Base-by-base conservation (phyloP, 352 stramenopile genomes). In the Globisporangium mamillatum region DNA sequence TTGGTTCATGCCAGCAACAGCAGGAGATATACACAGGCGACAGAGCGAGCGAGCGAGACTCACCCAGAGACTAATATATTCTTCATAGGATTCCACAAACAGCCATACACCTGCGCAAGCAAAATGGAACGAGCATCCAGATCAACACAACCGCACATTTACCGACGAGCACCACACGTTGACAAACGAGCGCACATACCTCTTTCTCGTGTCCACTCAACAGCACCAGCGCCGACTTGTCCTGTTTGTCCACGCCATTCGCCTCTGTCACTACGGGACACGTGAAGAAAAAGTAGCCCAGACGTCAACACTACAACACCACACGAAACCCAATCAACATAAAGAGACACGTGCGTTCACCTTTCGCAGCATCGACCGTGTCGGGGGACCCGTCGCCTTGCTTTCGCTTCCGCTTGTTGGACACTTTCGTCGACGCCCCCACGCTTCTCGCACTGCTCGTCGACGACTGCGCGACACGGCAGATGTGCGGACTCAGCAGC, bases 31-130 rank as follows among this genome's bases (percentile, higher is more conserved):
- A 56, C 5, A 56, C 5, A 12, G 10, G 10, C 7, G 16, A 6
- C 0, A n/a, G 1, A 66, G 46, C 9, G 14, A 25, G 18, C 8
- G 1, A 38, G 0, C 29, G 14, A 76, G 14, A 76, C 73, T 36
- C 16, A 79, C 60, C 97, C 97, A 8, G 95, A 98, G 53, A 98
- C 97, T 67, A 99, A 88, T 14, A 98, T 80, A 70, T 99, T 97
- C 63, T 89, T 91, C 56, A 90, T 75, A 7, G 97, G 97, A 81
- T 99, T 98, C 97, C 97, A 99, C 41, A 94, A 89, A 75, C 97
- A 99, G 74, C 97, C 98, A 76, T 98, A 99, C 29, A 99, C 97
- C 74, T 97, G 86, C 0, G 4, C 75, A 77, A 72, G 1, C 25
- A 50, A 24, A 64, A 18, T 4, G n/a, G n/a, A 91, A 88, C 32